These are phyloP conservation scores for Claviceps pazoutovae DNA, from an alignment of 2,329 filamentous ascomycete genomes.

Conservation along the genomic window DNA sequence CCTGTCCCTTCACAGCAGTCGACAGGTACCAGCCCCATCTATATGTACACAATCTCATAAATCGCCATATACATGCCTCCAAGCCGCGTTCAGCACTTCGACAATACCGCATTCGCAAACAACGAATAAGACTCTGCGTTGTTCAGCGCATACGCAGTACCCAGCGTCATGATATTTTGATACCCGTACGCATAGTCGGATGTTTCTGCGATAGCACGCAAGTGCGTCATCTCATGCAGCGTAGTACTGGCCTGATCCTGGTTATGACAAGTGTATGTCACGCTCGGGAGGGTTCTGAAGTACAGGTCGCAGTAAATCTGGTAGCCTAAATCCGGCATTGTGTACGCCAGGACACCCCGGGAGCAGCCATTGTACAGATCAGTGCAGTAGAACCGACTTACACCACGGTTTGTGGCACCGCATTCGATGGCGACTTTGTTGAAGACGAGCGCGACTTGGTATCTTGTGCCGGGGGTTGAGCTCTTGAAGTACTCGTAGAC, in stretches of 20 bases:
- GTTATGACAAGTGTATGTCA: conserved; percentile 39
- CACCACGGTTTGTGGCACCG: conserved; percentile 26
- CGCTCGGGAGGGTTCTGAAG: conserved; percentile 37
- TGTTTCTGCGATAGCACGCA: conserved; percentile 43
- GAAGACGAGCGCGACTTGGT: conserved; percentile 36
- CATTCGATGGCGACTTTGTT: conserved; percentile 41
- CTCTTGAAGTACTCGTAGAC: conserved; percentile 52
- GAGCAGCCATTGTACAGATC: conserved; percentile 41
- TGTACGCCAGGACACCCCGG: conserved; percentile 44
- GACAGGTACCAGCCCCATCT: not conserved
- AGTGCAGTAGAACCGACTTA: conserved; percentile 42
- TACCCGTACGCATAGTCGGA: conserved; percentile 43
- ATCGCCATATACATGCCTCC: not conserved
- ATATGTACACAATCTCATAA: not conserved
- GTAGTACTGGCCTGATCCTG: conserved; percentile 53
- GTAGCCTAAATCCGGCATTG: conserved; percentile 35
- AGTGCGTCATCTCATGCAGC: conserved; percentile 52
- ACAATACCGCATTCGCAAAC: conserved; percentile 24
- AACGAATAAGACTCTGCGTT: conserved; percentile 49
- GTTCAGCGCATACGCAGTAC: conserved; percentile 34
- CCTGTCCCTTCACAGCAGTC: not conserved
- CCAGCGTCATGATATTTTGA: conserved; percentile 34
- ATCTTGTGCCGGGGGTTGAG: conserved; percentile 28
- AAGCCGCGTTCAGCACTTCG: conserved; percentile 20
- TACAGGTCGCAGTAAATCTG: conserved; percentile 50